Base-by-base conservation (phyloP, 2,329 filamentous ascomycete species). In the Ceratocystis alfenasii region DNA sequence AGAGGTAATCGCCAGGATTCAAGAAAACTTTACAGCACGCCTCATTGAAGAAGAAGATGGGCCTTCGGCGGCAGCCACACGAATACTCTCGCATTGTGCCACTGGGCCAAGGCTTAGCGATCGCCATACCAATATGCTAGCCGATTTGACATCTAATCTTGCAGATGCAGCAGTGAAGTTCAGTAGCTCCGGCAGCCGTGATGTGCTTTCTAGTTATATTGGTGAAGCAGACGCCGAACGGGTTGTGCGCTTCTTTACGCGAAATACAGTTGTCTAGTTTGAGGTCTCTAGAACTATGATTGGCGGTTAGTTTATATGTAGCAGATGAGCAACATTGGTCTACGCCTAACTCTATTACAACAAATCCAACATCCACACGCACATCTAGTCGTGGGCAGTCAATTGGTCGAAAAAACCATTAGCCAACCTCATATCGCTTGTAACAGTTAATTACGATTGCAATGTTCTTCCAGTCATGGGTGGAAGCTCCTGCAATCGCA, bases 1-100 rank as follows among this genome's bases (percentile, higher is more conserved):
- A n/a, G 64, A 70, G 1, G 74, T 72, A 8, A 70, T 83, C 25
- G 71, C 73, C n/a, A 69, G 72, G 0, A 76, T 81, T 65, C 72
- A 73, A 63, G 59, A 72, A 75, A 66, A 67, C 74, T 25, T 53
- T 50, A 57, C 10, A 25, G 17, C 44, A 41, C 41, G 65, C 63
- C 12, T 66, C 50, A 53, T 28, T 20, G 41, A 36, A 63, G 65
- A 62, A 45, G 53, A 59, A 12, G 53, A 53, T n/a, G 15, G 12
- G 12, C 25, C 60, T 6, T 46, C 10, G 17, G 22, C 25, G 7
- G n/a, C 61, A 20, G 67, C 68, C 6, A 30, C n/a, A 3, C 53
- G 3, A 17, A 65, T 74, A 44, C 62, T 70, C 8, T 61, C 69
- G 7, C 68, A 69, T 57, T 75, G 74, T 65, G 70, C 72, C 8